These are phyloP conservation scores for Clavispora asparagi DNA, from an alignment of 805 yeast species.

Conservation along the genomic window DNA sequence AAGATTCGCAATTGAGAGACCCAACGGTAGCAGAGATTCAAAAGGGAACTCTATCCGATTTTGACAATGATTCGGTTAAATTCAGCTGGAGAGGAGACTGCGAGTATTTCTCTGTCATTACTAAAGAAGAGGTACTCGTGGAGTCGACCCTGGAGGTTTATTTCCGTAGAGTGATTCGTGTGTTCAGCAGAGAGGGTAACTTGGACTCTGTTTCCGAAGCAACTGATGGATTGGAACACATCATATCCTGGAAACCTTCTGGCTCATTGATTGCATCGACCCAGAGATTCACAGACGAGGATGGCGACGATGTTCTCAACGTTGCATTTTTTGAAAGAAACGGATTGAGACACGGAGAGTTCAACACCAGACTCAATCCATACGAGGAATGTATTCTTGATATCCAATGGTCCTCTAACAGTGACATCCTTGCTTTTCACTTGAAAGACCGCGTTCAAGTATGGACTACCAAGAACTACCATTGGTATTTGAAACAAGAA, in stretches of 20 bases:
- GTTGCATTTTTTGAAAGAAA: constrained; percentile 86
- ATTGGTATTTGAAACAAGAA: constrained; percentile 92
- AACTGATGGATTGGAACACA: constrained; percentile 71
- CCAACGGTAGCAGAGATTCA: constrained; percentile 83
- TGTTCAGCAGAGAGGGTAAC: constrained; percentile 73
- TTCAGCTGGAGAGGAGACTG: constrained; percentile 97
- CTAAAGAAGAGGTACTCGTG: constrained; percentile 48
- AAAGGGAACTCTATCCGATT: constrained; percentile 53
- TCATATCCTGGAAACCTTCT: constrained; percentile 83
- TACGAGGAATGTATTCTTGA: constrained; percentile 39
- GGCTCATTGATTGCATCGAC: constrained; percentile 83
- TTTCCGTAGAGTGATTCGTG: constrained; percentile 74
- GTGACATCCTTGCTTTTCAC: constrained; percentile 72
- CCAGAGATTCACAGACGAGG: constrained; percentile 57
- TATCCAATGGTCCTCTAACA: constrained; percentile 75
- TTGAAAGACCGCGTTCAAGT: constrained; percentile 62
- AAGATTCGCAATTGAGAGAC: constrained; percentile 58
- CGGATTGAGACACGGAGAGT: constrained; percentile 88
- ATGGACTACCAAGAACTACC: constrained; percentile 90
- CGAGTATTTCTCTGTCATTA: constrained; percentile 67
- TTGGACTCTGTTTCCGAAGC: constrained; percentile 86
- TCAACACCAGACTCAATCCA: constrained; percentile 58
- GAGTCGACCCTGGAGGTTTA: constrained; percentile 33
- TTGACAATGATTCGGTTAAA: constrained; percentile 44
- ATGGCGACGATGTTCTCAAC: constrained; percentile 42